These are phyloP conservation scores for Lepidopterella palustris DNA, from an alignment of 495 filamentous ascomycete species.

Conservation along the genomic window DNA sequence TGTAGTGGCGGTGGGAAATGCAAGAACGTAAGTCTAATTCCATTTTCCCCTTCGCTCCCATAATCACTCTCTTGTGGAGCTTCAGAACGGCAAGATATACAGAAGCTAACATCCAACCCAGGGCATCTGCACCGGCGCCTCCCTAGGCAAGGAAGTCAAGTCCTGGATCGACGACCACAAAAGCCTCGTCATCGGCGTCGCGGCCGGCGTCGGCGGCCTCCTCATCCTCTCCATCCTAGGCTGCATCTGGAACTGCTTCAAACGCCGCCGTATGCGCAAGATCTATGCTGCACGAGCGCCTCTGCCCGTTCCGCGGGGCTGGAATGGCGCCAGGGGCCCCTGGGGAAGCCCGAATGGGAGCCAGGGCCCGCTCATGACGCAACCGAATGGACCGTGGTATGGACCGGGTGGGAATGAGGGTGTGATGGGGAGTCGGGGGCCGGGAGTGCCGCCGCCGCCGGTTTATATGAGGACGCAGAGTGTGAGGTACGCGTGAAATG, in stretches of 20 bases:
- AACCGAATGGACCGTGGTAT: neutral
- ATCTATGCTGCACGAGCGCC: slow-evolving; percentile 2
- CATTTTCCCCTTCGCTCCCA: neutral
- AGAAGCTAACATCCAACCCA: slow-evolving; percentile 20
- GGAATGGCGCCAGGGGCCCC: neutral
- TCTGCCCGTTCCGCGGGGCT: neutral
- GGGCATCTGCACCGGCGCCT: slow-evolving; percentile 39
- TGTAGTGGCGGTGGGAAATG: slow-evolving; percentile 80
- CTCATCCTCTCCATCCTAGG: slow-evolving; percentile 35
- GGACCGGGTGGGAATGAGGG: neutral
- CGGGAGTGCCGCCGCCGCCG: slow-evolving; percentile 19
- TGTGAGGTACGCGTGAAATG: neutral
- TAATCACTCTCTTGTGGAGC: neutral
- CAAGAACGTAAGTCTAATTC: slow-evolving; percentile 45
- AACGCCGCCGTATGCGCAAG: slow-evolving; percentile 8
- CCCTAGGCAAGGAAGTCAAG: slow-evolving; percentile 36
- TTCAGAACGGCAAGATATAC: neutral
- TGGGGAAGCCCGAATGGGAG: neutral
- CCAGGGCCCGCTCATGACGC: neutral
- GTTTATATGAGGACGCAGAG: slow-evolving; percentile 8
- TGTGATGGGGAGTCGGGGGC: neutral
- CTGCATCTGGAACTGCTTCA: slow-evolving; percentile 33
- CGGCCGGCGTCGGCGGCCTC: slow-evolving; percentile 36
- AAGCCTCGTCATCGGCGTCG: slow-evolving; percentile 40
- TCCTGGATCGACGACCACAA: slow-evolving; percentile 42